Percentiles rank a stretch among this genome's conserved stretches.
phyloP scores from a whole-genome alignment of 2,329 filamentous ascomycete species.

The Eutypa lata region DNA sequence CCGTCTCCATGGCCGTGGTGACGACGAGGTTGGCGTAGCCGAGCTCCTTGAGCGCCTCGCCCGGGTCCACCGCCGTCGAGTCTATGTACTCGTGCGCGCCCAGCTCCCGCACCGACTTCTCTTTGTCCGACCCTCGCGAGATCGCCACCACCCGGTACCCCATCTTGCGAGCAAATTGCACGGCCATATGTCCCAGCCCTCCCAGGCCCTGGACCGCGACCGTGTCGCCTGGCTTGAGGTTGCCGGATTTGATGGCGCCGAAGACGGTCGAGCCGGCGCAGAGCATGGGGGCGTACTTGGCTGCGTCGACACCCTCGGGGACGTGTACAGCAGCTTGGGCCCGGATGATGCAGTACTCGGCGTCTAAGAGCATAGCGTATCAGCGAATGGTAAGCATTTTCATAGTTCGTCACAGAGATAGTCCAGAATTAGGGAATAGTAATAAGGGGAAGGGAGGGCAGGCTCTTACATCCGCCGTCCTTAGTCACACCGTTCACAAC shows the following conservation, averaged over 20 bases:
- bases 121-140: slow-evolving; percentile 48
- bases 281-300: slow-evolving; percentile 45
- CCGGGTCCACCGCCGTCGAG: slow-evolving; percentile 9
- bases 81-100: slow-evolving; percentile 55
- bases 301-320: slow-evolving; percentile 37
- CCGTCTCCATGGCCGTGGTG: slow-evolving; percentile 8
- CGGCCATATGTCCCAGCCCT: slow-evolving; percentile 63
- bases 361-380: slow-evolving; percentile 31
- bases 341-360: slow-evolving; percentile 52
- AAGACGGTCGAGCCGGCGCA: slow-evolving; percentile 49
- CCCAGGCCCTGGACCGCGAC: slow-evolving; percentile 56
- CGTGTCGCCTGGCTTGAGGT: slow-evolving; percentile 30
- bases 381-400: too few species aligned
- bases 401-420: too few species aligned
- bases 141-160: slow-evolving; percentile 59
- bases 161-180: slow-evolving; percentile 63
- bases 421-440: too few species aligned
- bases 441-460: not conserved
- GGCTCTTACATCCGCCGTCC: slow-evolving; percentile 51
- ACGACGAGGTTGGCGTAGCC: slow-evolving; percentile 9
- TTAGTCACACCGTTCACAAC: slow-evolving; percentile 54
- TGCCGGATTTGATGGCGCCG: slow-evolving; percentile 35
- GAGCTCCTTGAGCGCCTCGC: slow-evolving; percentile 5
- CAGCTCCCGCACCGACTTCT: slow-evolving; percentile 49
- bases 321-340: slow-evolving; percentile 49